Evolutionary conservation across 176 grass and related monocot species (phyloP).

Genomic region (Carex myosuroides): DNA sequence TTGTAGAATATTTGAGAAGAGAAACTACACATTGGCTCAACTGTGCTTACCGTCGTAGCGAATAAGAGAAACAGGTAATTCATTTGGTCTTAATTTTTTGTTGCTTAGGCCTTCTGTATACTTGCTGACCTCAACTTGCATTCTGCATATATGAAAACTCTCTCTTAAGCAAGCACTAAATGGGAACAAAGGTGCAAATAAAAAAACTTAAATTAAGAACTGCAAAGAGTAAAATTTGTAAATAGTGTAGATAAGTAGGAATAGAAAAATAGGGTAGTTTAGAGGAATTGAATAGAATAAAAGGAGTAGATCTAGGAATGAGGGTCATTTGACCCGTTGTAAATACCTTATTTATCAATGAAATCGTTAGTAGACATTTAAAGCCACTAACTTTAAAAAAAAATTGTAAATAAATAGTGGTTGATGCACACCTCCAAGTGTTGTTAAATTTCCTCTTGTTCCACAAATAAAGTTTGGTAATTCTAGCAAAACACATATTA

Average conservation of each 20-base stretch:
- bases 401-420: neutral
- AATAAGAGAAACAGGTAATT: slow-evolving; percentile 91
- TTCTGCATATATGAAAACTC: slow-evolving; percentile 38
- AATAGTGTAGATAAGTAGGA: neutral
- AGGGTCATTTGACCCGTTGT: too few relatives aligned
- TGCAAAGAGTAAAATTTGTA: neutral
- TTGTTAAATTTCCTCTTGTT: neutral
- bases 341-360: too few relatives aligned
- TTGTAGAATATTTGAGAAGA: neutral
- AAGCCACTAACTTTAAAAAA: too few relatives aligned
- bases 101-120: slow-evolving; percentile 93
- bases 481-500: neutral
- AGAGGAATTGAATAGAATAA: too few relatives aligned
- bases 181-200: neutral
- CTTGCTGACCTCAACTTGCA: slow-evolving; percentile 99
- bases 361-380: too few relatives aligned
- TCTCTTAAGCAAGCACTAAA: neutral
- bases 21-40: neutral
- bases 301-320: too few relatives aligned
- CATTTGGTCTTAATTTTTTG: slow-evolving; percentile 81
- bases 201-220: neutral
- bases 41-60: slow-evolving; percentile 66
- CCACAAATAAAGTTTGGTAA: neutral
- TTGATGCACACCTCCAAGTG: neutral
- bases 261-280: too few relatives aligned